Percentiles rank a stretch among this genome's conserved stretches.
phyloP scores from a whole-genome alignment of 73 alveolate species.

The Tetrahymena elliotti region DNA sequence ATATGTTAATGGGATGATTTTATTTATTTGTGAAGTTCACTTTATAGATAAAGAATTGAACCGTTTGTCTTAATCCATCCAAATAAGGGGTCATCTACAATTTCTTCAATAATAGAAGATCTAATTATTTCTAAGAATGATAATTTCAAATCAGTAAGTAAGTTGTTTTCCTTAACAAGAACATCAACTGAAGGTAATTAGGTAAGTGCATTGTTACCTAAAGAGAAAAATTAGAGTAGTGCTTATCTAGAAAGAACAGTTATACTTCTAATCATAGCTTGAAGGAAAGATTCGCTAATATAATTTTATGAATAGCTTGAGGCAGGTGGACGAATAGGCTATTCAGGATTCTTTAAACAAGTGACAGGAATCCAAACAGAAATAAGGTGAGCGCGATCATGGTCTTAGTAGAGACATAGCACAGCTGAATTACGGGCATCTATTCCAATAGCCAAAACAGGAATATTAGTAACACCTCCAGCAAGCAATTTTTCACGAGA shows the following conservation, averaged over 20 bases:
- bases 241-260: background rate
- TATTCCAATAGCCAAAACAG: slow-evolving; percentile 41
- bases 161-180: background rate
- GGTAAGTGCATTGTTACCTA: background rate
- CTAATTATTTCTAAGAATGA: background rate
- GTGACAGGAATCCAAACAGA: slow-evolving; percentile 1
- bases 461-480: slow-evolving; percentile 15
- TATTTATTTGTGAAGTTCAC: background rate
- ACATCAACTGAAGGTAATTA: background rate
- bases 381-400: slow-evolving; percentile 11
- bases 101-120: background rate
- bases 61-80: background rate
- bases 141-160: background rate
- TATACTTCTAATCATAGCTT: background rate
- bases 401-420: slow-evolving; percentile 25
- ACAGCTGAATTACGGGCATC: slow-evolving; percentile 39
- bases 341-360: background rate
- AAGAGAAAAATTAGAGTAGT: background rate
- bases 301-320: background rate
- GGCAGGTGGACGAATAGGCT: background rate
- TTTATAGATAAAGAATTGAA: background rate
- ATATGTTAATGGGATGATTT: background rate
- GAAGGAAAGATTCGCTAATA: background rate
- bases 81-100: background rate
- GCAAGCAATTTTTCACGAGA: background rate